Evolutionary conservation across 2,329 filamentous ascomycete species (phyloP).

Genomic region (Geosmithia flava): DNA sequence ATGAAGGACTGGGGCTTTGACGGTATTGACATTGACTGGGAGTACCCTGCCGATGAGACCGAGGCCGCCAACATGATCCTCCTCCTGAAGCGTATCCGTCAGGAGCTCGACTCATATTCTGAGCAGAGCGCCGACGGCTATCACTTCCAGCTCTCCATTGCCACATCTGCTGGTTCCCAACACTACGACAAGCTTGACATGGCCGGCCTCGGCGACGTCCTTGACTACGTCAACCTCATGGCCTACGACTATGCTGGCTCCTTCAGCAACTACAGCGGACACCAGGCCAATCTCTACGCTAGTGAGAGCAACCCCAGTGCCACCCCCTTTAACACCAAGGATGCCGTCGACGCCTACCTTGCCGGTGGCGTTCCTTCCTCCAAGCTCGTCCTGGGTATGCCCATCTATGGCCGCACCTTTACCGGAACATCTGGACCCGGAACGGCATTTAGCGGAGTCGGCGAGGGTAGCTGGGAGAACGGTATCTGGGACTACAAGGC

Average conservation of each 20-base stretch:
- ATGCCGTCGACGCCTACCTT: constrained; percentile 54
- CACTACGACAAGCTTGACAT: constrained; percentile 38
- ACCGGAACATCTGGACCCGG: constrained; percentile 50
- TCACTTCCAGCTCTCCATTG: constrained; percentile 42
- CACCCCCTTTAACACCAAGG: constrained; percentile 59
- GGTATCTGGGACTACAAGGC: constrained; percentile 75
- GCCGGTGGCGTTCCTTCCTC: constrained; percentile 43
- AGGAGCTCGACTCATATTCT: constrained; percentile 35
- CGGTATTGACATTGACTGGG: constrained; percentile 31
- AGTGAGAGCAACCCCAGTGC: constrained; percentile 36
- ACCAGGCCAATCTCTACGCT: constrained; percentile 60
- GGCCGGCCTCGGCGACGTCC: constrained; percentile 28
- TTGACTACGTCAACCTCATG: constrained; percentile 57
- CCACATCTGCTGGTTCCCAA: constrained; percentile 33
- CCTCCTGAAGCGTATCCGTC: constrained; percentile 29
- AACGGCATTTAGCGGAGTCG: constrained; percentile 47
- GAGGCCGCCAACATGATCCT: constrained; percentile 30
- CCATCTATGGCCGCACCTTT: constrained; percentile 32
- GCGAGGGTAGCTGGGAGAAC: constrained; percentile 57
- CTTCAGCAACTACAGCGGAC: constrained; percentile 52
- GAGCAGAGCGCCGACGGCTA: constrained; percentile 28
- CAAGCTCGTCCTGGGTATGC: constrained; percentile 70
- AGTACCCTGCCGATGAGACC: constrained; percentile 21
- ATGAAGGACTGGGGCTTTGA: constrained; percentile 61
- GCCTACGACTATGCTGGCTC: constrained; percentile 67